phyloP scores from a whole-genome alignment of 2,329 filamentous ascomycete species.

The Sporothrix luriei region DNA sequence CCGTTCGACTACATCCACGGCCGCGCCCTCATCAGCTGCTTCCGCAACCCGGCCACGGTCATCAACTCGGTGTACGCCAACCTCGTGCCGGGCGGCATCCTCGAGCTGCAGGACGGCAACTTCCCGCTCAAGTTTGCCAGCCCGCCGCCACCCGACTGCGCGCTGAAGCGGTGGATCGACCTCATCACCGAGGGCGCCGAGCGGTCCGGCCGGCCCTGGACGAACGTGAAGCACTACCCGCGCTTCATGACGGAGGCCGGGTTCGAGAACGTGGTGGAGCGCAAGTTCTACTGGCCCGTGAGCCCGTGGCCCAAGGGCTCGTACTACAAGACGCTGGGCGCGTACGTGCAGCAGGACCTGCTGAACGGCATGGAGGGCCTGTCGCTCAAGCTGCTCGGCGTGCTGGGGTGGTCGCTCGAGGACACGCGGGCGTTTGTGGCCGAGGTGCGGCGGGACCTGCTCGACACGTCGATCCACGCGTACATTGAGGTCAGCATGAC shows the following conservation, averaged over 20 bases:
- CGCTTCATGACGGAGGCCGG: slow-evolving; percentile 37
- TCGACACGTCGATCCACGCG: slow-evolving; percentile 20
- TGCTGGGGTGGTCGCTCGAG: slow-evolving; percentile 16
- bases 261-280: slow-evolving; percentile 39
- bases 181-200: slow-evolving; percentile 34
- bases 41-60: slow-evolving; percentile 30
- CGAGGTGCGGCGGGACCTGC: slow-evolving; percentile 28
- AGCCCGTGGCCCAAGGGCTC: slow-evolving; percentile 39
- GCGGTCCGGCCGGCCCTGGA: slow-evolving; percentile 37
- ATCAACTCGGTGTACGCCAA: slow-evolving; percentile 25
- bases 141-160: slow-evolving; percentile 29
- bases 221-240: slow-evolving; percentile 34
- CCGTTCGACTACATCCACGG: slow-evolving; percentile 33
- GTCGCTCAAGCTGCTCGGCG: slow-evolving; percentile 25
- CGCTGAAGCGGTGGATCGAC: slow-evolving; percentile 34
- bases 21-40: slow-evolving; percentile 31
- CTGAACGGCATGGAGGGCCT: slow-evolving; percentile 30
- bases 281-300: slow-evolving; percentile 38
- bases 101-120: slow-evolving; percentile 32
- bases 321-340: slow-evolving; percentile 38
- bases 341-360: slow-evolving; percentile 37
- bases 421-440: slow-evolving; percentile 27
- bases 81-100: slow-evolving; percentile 22
- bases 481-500: slow-evolving; percentile 27
- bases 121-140: slow-evolving; percentile 32